Conservation (phyloP, 768 basidiomycete genomes). For the Xerocomus spinulosus region DNA sequence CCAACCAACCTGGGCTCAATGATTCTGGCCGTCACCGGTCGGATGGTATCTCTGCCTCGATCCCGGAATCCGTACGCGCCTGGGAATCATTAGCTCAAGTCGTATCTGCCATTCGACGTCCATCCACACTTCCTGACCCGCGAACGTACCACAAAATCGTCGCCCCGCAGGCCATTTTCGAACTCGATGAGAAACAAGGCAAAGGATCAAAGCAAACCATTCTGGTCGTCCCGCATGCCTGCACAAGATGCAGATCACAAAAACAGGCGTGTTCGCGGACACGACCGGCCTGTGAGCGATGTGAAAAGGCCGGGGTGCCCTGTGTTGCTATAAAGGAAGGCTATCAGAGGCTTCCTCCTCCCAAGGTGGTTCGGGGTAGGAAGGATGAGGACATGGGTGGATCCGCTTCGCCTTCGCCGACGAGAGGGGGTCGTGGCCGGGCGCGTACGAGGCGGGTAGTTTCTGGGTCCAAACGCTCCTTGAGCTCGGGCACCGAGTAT, state of each 20-base stretch:
- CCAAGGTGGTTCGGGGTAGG: constrained; percentile 6
- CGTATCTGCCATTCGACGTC: constrained; percentile 24
- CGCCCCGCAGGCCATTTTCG: constrained; percentile 24
- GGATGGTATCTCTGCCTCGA: neutral
- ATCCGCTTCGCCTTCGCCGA: neutral
- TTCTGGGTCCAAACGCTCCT: constrained; percentile 15
- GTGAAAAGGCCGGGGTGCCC: neutral
- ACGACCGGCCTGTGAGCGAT: constrained; percentile 24
- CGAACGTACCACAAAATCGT: constrained; percentile 17
- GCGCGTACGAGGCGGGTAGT: neutral
- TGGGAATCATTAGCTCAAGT: constrained; percentile 18
- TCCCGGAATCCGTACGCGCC: constrained; percentile 15
- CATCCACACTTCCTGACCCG: constrained; percentile 15
- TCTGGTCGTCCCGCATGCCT: constrained; percentile 20
- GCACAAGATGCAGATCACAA: constrained; percentile 11
- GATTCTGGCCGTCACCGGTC: no score
- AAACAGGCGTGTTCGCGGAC: constrained; percentile 24
- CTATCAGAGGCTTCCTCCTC: constrained; percentile 25
- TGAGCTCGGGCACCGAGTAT: constrained; percentile 6
- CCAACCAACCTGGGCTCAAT: no score
- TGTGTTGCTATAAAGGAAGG: constrained; percentile 6
- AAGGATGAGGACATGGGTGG: neutral
- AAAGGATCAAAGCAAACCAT: constrained; percentile 11
- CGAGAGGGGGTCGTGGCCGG: neutral
- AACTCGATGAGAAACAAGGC: constrained; percentile 16